Base-by-base conservation (phyloP, 2,329 filamentous ascomycete genomes). In the Colletotrichum siamense region DNA sequence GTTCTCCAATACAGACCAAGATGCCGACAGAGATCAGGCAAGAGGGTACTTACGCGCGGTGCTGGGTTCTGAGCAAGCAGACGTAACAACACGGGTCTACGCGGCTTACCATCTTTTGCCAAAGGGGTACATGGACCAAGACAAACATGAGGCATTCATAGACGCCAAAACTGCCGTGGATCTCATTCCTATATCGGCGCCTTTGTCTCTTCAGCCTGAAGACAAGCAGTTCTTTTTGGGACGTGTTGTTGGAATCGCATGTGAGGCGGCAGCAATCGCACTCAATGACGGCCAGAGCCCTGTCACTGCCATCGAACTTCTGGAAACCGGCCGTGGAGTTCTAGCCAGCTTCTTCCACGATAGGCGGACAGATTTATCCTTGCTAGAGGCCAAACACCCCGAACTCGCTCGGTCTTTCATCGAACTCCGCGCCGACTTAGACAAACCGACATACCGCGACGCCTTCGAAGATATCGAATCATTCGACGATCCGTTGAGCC, bases 281-380 rank as follows among this genome's bases (percentile, higher is more conserved):
- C 70, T 82, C n/a, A 36, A 71, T 16, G 65, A 67, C 18, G 65
- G 49, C 13, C 77, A 78, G 44, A 61, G 39, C 0, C 59, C 78
- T 1, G 13, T 32, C 22, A 44, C 49, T 8, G 81, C 79, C 1
- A 32, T 83, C 0, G 30, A 73, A 13, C 67, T 80, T 7, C 78
- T 84, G 6, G 82, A 84, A 63, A 75, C 72, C 1, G 81, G 82
- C 10, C 81, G 82, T 16, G 81, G 80, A 10, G 74, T 83, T 10
- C 62, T 83, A 28, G 77, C 79, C 6, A 75, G 73, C 18, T 76
- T 77, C 16, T 52, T 82, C 3, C 15, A 78, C 18, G 76, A 81
- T 18, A 78, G 82, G 32, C 79, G 81, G 7, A 66, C 64, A 1
- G 77, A 81, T 71, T 2, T 75, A 1, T 64, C 62, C 2, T 30